Percentiles rank a stretch among this genome's conserved stretches.
Evolutionary conservation across 768 basidiomycete species (phyloP).

Genomic region (Exidia glandulosa): DNA sequence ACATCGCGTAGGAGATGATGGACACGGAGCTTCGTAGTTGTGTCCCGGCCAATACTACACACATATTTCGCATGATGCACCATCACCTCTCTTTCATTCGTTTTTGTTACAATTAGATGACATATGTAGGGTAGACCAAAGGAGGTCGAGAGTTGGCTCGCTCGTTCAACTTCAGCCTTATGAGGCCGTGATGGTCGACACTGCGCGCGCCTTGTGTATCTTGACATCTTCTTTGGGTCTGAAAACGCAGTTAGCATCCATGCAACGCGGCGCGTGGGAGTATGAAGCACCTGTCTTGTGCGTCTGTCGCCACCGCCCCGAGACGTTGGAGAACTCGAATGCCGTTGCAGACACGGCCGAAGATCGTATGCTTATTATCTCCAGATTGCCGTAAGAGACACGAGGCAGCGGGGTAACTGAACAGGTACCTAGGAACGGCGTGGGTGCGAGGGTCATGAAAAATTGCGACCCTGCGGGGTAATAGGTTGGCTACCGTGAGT

Average conservation of each 20-base stretch:
- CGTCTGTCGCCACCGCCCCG: conserved; percentile 82
- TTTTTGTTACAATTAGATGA: too few species aligned
- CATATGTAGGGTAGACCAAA: too few species aligned
- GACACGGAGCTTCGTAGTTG: too few species aligned
- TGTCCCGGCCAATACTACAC: too few species aligned
- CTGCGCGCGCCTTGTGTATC: conserved; percentile 63
- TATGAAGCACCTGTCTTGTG: conserved; percentile 58
- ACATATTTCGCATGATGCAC: too few species aligned
- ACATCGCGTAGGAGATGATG: not conserved
- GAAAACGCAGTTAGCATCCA: conserved; percentile 1
- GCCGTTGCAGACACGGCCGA: conserved; percentile 81
- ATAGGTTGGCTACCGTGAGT: conserved; percentile 22
- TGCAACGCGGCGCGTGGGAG: not conserved
- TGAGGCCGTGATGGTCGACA: conserved; percentile 2
- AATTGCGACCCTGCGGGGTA: conserved; percentile 96
- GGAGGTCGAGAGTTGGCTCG: not conserved
- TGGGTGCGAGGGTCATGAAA: conserved; percentile 77
- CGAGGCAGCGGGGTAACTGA: not conserved
- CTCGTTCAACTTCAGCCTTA: not conserved
- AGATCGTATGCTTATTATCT: conserved; percentile 80
- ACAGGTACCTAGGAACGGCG: conserved; percentile 45
- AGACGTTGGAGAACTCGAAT: conserved; percentile 89
- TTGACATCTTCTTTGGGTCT: conserved; percentile 75
- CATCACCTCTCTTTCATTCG: too few species aligned
- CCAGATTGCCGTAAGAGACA: not conserved